Conservation (phyloP, 805 yeast genomes). For the Candida caryicola region DNA sequence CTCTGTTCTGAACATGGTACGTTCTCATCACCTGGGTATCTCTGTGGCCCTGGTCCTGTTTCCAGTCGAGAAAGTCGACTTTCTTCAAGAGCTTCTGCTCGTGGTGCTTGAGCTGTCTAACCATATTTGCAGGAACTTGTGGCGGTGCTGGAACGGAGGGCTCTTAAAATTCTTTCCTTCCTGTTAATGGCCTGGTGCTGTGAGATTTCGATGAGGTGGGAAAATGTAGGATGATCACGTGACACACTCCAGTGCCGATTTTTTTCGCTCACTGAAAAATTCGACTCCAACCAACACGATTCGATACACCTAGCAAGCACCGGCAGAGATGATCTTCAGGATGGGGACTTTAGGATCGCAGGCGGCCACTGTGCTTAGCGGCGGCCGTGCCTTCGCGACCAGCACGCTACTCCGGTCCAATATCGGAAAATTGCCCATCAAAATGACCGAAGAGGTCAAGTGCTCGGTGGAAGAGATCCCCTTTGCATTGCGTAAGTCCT, state of each 20-base stretch:
- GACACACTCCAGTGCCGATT: too few relatives aligned
- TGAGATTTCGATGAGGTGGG: too few relatives aligned
- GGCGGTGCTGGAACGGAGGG: too few relatives aligned
- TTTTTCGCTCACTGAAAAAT: not conserved
- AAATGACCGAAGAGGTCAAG: slow-evolving; percentile 59
- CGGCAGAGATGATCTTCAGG: not conserved
- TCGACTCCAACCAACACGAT: too few relatives aligned
- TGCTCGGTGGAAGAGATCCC: slow-evolving; percentile 47
- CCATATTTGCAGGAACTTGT: slow-evolving; percentile 66
- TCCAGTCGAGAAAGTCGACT: slow-evolving; percentile 97
- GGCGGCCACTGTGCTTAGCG: slow-evolving; percentile 1
- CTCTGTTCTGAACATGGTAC: slow-evolving; percentile 90
- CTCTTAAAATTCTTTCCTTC: not conserved
- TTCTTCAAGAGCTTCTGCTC: slow-evolving; percentile 92
- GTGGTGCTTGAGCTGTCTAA: slow-evolving; percentile 86
- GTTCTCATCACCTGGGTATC: slow-evolving; percentile 96
- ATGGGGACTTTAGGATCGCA: not conserved
- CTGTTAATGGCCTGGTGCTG: not conserved
- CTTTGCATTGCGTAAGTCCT: slow-evolving; percentile 51
- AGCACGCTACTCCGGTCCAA: slow-evolving; percentile 44
- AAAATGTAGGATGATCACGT: too few relatives aligned
- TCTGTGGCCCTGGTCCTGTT: slow-evolving; percentile 91
- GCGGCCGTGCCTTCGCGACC: slow-evolving; percentile 14
- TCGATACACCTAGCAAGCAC: too few relatives aligned
- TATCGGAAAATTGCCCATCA: slow-evolving; percentile 78